Percentiles rank a stretch among this genome's conserved stretches.
Evolutionary conservation across 2,329 filamentous ascomycete species (phyloP).

Genomic region (Lasiodiplodia hormozganensis): DNA sequence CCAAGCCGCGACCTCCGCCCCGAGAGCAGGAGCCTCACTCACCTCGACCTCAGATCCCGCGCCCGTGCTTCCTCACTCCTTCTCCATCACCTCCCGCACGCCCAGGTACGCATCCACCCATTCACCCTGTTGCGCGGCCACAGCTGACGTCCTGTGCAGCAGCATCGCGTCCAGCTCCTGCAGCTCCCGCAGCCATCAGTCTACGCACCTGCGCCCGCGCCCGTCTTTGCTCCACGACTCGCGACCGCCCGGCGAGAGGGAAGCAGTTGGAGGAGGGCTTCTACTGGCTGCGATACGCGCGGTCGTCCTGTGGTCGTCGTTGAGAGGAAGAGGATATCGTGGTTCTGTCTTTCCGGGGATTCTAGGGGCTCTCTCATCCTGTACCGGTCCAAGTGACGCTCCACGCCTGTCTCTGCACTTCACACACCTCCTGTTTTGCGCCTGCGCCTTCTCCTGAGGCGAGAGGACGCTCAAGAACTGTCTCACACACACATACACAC

Average conservation of each 20-base stretch:
- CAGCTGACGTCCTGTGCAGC: neutral
- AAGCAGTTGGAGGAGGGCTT: conserved; percentile 27
- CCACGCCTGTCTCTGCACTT: conserved; percentile 27
- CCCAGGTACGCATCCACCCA: conserved; percentile 13
- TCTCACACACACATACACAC: conserved; percentile 34
- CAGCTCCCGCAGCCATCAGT: conserved; percentile 11
- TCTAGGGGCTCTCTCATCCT: conserved; percentile 28
- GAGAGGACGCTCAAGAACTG: conserved; percentile 23
- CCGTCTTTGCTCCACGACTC: conserved; percentile 17
- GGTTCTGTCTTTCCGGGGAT: conserved; percentile 30
- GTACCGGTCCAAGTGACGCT: conserved; percentile 27
- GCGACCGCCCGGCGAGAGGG: conserved; percentile 15
- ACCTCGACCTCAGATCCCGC: conserved; percentile 26
- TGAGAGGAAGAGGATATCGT: conserved; percentile 26
- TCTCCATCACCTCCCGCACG: conserved; percentile 25
- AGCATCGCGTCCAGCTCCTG: neutral
- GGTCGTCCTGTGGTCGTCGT: conserved; percentile 10
- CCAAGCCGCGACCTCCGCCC: conserved; percentile 26
- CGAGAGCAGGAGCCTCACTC: conserved; percentile 23
- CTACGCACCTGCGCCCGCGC: neutral
- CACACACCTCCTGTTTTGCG: conserved; percentile 28
- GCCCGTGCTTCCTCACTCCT: conserved; percentile 19
- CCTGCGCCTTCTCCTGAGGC: conserved; percentile 25
- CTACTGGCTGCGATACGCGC: conserved; percentile 17
- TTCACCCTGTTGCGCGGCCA: neutral